Conservation (phyloP, 345 rosid genomes). For the Carallia brachiata region DNA sequence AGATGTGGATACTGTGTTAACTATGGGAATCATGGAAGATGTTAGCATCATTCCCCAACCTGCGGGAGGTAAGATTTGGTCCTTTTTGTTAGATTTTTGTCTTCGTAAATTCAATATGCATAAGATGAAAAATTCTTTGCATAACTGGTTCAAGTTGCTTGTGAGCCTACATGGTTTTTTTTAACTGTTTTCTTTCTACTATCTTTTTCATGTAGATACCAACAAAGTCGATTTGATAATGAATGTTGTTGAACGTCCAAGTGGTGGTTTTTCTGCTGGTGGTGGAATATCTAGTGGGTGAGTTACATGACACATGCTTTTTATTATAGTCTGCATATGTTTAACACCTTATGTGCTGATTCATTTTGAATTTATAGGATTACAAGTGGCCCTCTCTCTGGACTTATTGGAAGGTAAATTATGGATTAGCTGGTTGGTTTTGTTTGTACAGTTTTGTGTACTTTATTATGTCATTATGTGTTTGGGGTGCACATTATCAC, state of each 20-base stretch:
- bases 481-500: no score
- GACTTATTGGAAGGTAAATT: conserved; percentile 86
- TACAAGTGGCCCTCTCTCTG: conserved; percentile 87
- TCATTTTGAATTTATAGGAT: conserved; percentile 49
- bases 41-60: conserved; percentile 93
- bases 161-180: neutral
- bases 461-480: no score
- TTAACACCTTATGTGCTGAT: conserved; percentile 11
- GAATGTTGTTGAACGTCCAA: conserved; percentile 95
- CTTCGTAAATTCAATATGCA: neutral
- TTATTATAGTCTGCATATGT: conserved; percentile 1
- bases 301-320: conserved; percentile 25
- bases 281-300: conserved; percentile 95
- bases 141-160: neutral
- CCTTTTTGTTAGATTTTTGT: neutral
- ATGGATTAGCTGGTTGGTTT: conserved; percentile 7
- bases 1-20: conserved; percentile 84
- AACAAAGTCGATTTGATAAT: conserved; percentile 87
- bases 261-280: conserved; percentile 96
- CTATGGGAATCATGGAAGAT: conserved; percentile 98
- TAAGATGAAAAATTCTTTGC: neutral
- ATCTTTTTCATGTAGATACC: conserved; percentile 41
- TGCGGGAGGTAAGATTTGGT: conserved; percentile 71
- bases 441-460: conserved; percentile 1
- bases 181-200: conserved; percentile 1